Evolutionary conservation across 192 early-diverging fungal genomes (phyloP).

Genomic region (Coemansia sp.): DNA sequence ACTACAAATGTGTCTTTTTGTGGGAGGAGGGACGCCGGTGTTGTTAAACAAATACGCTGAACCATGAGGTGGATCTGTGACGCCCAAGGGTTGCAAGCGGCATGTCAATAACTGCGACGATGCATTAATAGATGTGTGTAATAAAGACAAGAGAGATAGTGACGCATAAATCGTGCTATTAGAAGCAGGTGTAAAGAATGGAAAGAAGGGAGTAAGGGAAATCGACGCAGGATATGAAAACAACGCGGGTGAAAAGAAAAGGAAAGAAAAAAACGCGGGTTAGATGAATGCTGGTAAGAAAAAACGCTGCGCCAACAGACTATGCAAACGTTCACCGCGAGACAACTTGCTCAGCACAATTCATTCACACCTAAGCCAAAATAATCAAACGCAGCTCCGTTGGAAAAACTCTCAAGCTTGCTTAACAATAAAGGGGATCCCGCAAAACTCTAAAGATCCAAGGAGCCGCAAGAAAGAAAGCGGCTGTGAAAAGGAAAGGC

Average conservation of each 20-base stretch:
- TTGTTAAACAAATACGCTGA: background rate
- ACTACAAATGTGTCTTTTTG: background rate
- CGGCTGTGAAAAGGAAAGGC: background rate
- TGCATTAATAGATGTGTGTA: background rate
- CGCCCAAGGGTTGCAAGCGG: background rate
- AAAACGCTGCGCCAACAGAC: background rate
- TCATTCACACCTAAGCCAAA: too few relatives aligned
- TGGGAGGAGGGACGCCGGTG: background rate
- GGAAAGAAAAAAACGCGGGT: too few relatives aligned
- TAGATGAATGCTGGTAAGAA: background rate
- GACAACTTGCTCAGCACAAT: background rate
- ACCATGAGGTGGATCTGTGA: background rate
- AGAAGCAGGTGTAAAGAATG: too few relatives aligned
- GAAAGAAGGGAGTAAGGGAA: too few relatives aligned
- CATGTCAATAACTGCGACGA: background rate
- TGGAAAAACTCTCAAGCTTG: background rate
- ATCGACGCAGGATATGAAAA: too few relatives aligned
- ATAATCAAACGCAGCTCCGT: too few relatives aligned
- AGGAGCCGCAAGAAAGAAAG: background rate
- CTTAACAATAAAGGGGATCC: too few relatives aligned
- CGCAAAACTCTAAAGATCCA: background rate
- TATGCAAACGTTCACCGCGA: background rate
- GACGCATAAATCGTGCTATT: too few relatives aligned
- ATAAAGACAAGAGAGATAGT: background rate
- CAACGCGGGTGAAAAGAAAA: too few relatives aligned